Percentiles rank a stretch among this genome's conserved stretches.
phyloP scores from a whole-genome alignment of 1,284 basidiomycete genomes.

The Bondarzewia mesenterica region DNA sequence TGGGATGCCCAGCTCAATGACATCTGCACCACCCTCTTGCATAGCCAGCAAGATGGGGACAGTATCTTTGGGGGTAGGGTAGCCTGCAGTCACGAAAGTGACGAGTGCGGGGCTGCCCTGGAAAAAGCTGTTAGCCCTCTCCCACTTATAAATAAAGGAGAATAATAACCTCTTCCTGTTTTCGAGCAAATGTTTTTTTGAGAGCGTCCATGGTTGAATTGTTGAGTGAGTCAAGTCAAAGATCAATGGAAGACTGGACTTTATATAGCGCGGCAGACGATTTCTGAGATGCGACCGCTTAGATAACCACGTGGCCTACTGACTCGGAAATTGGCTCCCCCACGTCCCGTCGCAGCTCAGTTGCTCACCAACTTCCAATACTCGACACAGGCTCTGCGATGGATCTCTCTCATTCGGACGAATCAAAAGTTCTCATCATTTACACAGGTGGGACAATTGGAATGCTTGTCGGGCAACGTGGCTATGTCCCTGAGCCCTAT shows the following conservation, averaged over 20 bases:
- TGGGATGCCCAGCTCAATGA: conserved; percentile 94
- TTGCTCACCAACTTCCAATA: no score
- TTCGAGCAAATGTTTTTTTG: conserved; percentile 66
- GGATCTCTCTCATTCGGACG: conserved; percentile 47
- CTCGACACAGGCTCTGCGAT: conserved; percentile 24
- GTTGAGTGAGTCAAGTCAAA: conserved; percentile 15
- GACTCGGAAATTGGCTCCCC: no score
- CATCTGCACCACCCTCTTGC: conserved; percentile 88
- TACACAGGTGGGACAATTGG: conserved; percentile 85
- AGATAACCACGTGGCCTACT: neutral
- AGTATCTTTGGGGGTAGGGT: conserved; percentile 72
- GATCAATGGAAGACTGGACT: conserved; percentile 10
- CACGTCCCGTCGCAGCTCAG: no score
- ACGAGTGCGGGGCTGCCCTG: conserved; percentile 72
- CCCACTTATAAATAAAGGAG: neutral
- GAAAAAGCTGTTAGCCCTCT: conserved; percentile 2
- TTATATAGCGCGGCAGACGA: conserved; percentile 8
- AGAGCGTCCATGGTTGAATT: conserved; percentile 67
- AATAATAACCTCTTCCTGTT: conserved; percentile 53
- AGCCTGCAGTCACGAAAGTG: conserved; percentile 90
- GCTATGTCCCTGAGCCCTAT: conserved; percentile 83
- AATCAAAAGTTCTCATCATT: conserved; percentile 75
- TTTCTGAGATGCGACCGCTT: neutral
- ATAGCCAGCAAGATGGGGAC: conserved; percentile 86
- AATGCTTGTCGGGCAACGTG: conserved; percentile 73